phyloP scores from a whole-genome alignment of 2,329 filamentous ascomycete genomes.

The Botrytis sinoallii region DNA sequence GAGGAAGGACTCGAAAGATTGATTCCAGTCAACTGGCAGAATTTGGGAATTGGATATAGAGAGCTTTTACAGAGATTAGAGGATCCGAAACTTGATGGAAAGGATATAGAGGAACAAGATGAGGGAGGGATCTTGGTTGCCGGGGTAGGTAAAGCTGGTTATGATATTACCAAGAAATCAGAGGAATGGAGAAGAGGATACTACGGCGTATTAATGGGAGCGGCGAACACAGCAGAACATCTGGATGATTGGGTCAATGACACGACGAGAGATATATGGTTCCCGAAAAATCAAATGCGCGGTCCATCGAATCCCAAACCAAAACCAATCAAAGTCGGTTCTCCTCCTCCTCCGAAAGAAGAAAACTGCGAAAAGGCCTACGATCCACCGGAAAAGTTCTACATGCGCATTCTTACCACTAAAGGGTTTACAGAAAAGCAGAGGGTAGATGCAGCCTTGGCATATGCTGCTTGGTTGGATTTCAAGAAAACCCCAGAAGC shows the following conservation, averaged over 20 bases:
- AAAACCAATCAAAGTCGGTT: slow-evolving; percentile 64
- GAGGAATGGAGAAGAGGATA: slow-evolving; percentile 87
- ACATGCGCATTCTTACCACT: slow-evolving; percentile 77
- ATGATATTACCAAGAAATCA: slow-evolving; percentile 53
- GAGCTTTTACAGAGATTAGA: slow-evolving; percentile 66
- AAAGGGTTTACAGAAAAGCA: slow-evolving; percentile 76
- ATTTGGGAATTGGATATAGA: slow-evolving; percentile 58
- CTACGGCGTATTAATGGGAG: slow-evolving; percentile 75
- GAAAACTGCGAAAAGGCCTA: slow-evolving; percentile 72
- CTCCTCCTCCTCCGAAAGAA: slow-evolving; percentile 63
- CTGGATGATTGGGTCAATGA: slow-evolving; percentile 77
- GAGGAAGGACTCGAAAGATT: slow-evolving; percentile 15
- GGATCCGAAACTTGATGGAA: slow-evolving; percentile 64
- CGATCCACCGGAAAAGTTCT: slow-evolving; percentile 70
- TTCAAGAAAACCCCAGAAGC: slow-evolving; percentile 66
- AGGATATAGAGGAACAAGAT: slow-evolving; percentile 53
- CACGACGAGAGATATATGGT: slow-evolving; percentile 60
- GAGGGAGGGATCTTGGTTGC: slow-evolving; percentile 53
- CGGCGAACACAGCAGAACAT: slow-evolving; percentile 73
- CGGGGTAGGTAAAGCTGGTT: slow-evolving; percentile 48
- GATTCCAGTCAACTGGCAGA: slow-evolving; percentile 57
- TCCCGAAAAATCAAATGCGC: slow-evolving; percentile 69
- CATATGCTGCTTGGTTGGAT: slow-evolving; percentile 81
- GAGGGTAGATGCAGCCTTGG: slow-evolving; percentile 74
- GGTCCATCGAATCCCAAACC: slow-evolving; percentile 83